Conservation (phyloP, 768 basidiomycete species). For the Rubroboletus pulcherrimus region DNA sequence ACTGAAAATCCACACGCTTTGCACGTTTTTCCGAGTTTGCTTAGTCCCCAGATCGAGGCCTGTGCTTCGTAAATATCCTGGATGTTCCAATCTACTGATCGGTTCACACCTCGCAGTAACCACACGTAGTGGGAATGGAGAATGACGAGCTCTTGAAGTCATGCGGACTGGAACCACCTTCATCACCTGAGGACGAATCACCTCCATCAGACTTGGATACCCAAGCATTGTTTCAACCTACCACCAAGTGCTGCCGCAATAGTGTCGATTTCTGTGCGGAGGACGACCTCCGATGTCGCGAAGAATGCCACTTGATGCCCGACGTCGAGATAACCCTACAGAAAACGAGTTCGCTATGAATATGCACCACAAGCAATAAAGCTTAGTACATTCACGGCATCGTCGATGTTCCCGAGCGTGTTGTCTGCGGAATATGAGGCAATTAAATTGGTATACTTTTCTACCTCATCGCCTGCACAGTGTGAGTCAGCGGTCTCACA, state of each 20-base stretch:
- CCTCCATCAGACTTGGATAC: conserved; percentile 6
- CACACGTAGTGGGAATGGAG: conserved; percentile 79
- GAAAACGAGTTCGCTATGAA: conserved; percentile 2
- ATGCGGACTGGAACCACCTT: conserved; percentile 68
- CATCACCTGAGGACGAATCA: conserved; percentile 51
- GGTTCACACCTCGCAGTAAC: conserved; percentile 67
- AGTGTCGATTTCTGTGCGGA: conserved; percentile 62
- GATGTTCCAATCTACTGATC: background rate
- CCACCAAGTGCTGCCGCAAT: conserved; percentile 63
- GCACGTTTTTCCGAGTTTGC: conserved; percentile 85
- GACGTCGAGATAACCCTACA: conserved; percentile 60
- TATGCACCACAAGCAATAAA: background rate
- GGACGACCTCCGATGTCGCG: conserved; percentile 50
- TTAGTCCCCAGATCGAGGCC: conserved; percentile 85
- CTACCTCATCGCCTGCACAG: conserved; percentile 49
- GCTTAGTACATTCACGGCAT: conserved; percentile 20
- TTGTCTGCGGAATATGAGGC: conserved; percentile 44
- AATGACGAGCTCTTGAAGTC: conserved; percentile 83
- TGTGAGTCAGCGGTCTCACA: conserved; percentile 5
- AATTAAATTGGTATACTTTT: conserved; percentile 46
- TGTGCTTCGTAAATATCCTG: conserved; percentile 26
- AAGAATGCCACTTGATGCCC: conserved; percentile 57
- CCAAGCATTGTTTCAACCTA: conserved; percentile 27
- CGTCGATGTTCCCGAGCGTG: conserved; percentile 52
- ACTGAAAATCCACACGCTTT: conserved; percentile 73